These are phyloP conservation scores for Fusarium sp. DNA, from an alignment of 2,329 filamentous ascomycete genomes.

Conservation along the genomic window DNA sequence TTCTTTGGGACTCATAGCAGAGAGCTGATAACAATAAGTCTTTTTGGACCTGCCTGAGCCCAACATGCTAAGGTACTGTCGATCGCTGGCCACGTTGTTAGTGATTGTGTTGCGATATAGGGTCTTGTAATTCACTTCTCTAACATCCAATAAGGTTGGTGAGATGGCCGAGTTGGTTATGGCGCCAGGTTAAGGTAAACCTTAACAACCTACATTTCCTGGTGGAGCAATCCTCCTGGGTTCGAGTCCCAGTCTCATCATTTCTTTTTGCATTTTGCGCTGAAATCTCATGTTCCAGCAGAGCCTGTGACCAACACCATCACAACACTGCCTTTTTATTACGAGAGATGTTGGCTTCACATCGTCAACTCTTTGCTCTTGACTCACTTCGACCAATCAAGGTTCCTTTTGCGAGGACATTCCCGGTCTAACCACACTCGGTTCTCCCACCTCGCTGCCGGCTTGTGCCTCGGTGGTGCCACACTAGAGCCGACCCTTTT, in stretches of 20 bases:
- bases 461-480: not conserved
- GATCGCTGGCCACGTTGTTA: too few species aligned
- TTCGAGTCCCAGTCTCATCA: conserved; percentile 52
- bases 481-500: not conserved
- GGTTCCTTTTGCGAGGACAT: not conserved
- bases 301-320: not conserved
- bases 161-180: conserved; percentile 53
- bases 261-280: conserved; percentile 11
- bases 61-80: too few species aligned
- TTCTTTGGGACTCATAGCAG: too few species aligned
- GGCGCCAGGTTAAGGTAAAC: conserved; percentile 51
- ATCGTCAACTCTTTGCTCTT: not conserved
- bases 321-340: not conserved
- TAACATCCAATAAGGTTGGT: conserved; percentile 33
- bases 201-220: conserved; percentile 45
- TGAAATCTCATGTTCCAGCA: not conserved
- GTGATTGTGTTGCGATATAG: too few species aligned
- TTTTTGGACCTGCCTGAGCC: too few species aligned
- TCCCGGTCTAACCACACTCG: not conserved
- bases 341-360: not conserved
- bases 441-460: not conserved
- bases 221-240: conserved; percentile 52
- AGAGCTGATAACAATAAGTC: too few species aligned
- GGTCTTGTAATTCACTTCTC: fast-evolving
- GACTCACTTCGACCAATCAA: not conserved